Evolutionary conservation across 176 grass and related monocot species (phyloP), one percentile per base, ranked within the genome.

Genomic region (Microstegium vimineum): DNA sequence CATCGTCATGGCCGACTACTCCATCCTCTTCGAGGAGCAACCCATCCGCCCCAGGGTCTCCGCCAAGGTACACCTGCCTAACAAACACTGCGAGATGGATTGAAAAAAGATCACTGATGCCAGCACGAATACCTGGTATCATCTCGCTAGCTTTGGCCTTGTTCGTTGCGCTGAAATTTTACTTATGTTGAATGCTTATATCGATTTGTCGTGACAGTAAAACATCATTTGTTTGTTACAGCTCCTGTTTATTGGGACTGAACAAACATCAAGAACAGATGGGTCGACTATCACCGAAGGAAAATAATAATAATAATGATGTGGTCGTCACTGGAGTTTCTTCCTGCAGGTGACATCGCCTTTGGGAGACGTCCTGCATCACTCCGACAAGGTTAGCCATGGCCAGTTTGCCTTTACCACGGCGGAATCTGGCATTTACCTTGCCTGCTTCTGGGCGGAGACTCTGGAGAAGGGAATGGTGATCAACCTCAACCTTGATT

Each of bases 371-470:
- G 65, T 61, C 22, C 22, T 94, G 32, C 79, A 91, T 52, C 74
- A 41, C 20, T 38, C 49, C 35, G 87, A 91, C 13, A 77, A 73
- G 27, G 83, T 91, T 52, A 81, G 42, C 4, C 8, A 84, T 37
- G 86, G 86, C 18, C 75, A 89, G 43, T 89, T 94, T 71, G 84
- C 92, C 40, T 87, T 94, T 31, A 91, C 84, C 63, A 87, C 89
- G 66, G 71, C n/a, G 15, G 84, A 94, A 45, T 37, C 89, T 10
- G 89, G 84, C 16, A 84, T 72, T 14, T 91, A 91, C 81, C 61
- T 91, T 0, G 83, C 77, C 9, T 94, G 92, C 72, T 91, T 94
- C 64, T 82, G 62, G 86, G 67, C 81, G 26, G 83, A 91, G 62
- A 54, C 35, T 12, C 30, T 38, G 17, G 75, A 91, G 6, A 82